A percentile compares a stretch with the other conserved stretches of the same genome.
Evolutionary conservation across 1,139 yeast genomes (phyloP).

Genomic region (Sugiyamaella castrensis): DNA sequence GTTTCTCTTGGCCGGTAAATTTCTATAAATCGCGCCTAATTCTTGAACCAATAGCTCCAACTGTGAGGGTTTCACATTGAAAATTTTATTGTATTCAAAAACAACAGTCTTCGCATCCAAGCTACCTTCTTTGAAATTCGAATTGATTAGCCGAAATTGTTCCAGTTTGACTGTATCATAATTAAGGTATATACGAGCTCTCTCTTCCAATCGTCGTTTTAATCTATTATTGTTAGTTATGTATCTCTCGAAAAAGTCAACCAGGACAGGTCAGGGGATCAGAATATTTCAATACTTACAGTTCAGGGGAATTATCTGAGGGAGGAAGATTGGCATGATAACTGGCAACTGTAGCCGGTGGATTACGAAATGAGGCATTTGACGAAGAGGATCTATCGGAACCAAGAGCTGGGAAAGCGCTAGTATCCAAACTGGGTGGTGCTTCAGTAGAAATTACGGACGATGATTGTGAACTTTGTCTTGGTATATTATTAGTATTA

Average conservation of each 20-base stretch:
- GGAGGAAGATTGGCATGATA: conserved; percentile 30
- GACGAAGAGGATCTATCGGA: conserved; percentile 8
- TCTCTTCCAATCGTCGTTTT: conserved; percentile 67
- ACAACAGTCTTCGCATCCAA: conserved; percentile 52
- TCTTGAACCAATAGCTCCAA: conserved; percentile 49
- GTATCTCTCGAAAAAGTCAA: no score
- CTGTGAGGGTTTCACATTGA: conserved; percentile 42
- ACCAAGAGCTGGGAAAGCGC: conserved; percentile 32
- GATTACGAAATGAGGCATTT: conserved; percentile 8
- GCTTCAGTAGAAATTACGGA: neutral
- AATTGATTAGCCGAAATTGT: conserved; percentile 51
- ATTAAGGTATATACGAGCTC: conserved; percentile 60
- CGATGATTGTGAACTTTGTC: neutral
- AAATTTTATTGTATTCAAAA: conserved; percentile 51
- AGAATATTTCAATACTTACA: conserved; percentile 24
- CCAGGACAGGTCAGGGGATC: no score
- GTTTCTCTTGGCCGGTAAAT: conserved; percentile 14
- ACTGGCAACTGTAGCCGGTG: conserved; percentile 22
- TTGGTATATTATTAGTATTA: neutral
- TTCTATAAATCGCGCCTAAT: conserved; percentile 37
- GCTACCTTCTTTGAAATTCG: conserved; percentile 46
- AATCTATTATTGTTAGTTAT: conserved; percentile 32
- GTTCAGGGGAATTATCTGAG: conserved; percentile 47
- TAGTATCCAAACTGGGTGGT: conserved; percentile 12
- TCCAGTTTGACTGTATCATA: conserved; percentile 50